Conservation (phyloP, 2,329 filamentous ascomycete genomes). For the Claviceps citrina region DNA sequence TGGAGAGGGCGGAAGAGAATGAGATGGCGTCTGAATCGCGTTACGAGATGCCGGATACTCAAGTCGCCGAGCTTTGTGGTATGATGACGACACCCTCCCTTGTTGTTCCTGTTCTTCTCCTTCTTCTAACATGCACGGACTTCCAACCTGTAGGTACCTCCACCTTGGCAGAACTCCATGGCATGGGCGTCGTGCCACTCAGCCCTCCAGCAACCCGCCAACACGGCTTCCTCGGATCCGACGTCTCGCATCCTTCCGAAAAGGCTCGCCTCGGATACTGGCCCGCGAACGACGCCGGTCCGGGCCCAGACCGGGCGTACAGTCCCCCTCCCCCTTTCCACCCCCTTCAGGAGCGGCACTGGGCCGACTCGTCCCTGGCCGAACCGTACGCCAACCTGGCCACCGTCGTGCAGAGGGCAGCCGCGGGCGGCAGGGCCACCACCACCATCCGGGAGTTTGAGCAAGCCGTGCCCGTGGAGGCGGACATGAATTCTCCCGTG, state of each 20-base stretch:
- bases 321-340: background rate
- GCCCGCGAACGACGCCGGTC: background rate
- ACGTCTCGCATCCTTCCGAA: background rate
- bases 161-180: constrained; percentile 28
- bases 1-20: background rate
- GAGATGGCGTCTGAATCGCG: background rate
- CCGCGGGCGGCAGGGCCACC: background rate
- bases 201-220: constrained; percentile 1
- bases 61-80: constrained; percentile 34
- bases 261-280: background rate
- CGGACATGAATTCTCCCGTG: constrained; percentile 2
- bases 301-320: background rate
- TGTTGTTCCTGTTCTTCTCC: background rate
- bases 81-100: constrained; percentile 5
- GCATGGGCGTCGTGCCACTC: constrained; percentile 14
- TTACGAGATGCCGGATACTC: constrained; percentile 28
- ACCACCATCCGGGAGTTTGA: background rate
- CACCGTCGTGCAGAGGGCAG: background rate
- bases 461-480: constrained; percentile 2
- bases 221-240: background rate
- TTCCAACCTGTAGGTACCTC: constrained; percentile 30
- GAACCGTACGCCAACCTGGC: background rate
- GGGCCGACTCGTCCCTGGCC: background rate
- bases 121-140: constrained; percentile 21
- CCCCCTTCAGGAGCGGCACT: background rate